Conservation (phyloP, 768 basidiomycete species). For the Crassisporium funariophilum region DNA sequence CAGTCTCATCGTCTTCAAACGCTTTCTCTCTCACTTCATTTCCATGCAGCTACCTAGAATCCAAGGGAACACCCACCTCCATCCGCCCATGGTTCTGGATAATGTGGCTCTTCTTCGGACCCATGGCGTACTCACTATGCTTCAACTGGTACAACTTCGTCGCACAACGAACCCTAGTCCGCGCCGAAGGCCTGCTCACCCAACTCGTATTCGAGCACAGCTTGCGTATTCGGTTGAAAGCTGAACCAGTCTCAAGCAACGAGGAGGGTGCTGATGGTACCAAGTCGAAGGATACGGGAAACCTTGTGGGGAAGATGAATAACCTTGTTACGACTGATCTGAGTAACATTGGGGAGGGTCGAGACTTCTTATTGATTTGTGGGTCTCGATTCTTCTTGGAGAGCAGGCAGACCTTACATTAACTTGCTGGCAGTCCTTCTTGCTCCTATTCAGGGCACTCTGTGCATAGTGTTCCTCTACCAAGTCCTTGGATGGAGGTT, state of each 20-base stretch:
- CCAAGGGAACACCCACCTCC: slow-evolving; percentile 28
- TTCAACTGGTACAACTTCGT: slow-evolving; percentile 59
- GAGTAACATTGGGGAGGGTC: slow-evolving; percentile 33
- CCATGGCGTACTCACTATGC: slow-evolving; percentile 41
- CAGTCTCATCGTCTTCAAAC: slow-evolving; percentile 2
- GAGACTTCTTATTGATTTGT: slow-evolving; percentile 17
- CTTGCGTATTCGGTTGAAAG: slow-evolving; percentile 64
- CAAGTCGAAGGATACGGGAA: slow-evolving; percentile 20
- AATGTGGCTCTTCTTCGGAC: slow-evolving; percentile 48
- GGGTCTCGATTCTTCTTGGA: not conserved
- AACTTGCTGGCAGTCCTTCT: slow-evolving; percentile 29
- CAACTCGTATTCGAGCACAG: slow-evolving; percentile 47
- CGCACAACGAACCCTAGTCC: slow-evolving; percentile 42
- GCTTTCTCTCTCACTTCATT: not conserved
- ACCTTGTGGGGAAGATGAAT: slow-evolving; percentile 75
- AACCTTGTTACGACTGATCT: slow-evolving; percentile 41
- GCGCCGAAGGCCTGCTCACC: slow-evolving; percentile 43
- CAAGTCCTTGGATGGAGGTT: slow-evolving; percentile 49
- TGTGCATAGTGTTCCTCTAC: slow-evolving; percentile 48
- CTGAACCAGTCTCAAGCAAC: slow-evolving; percentile 27
- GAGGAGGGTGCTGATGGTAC: not conserved
- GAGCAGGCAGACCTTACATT: slow-evolving; percentile 1
- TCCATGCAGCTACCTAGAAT: slow-evolving; percentile 24
- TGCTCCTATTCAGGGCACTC: slow-evolving; percentile 41
- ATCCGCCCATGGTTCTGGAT: slow-evolving; percentile 76